Evolutionary conservation across 176 grass and related monocot genomes (phyloP).

Genomic region (Rhynchospora pubera): DNA sequence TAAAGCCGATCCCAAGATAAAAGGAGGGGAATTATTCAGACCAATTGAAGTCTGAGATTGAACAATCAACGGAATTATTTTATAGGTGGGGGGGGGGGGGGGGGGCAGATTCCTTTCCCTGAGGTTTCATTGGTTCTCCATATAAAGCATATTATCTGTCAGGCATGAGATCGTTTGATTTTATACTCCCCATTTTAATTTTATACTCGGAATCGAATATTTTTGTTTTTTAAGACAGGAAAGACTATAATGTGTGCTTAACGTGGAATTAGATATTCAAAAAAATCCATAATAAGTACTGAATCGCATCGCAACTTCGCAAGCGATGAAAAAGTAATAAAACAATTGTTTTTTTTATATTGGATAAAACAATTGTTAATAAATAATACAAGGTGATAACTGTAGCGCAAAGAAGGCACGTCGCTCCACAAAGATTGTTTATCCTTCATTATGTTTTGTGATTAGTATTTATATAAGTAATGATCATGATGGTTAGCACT

Average conservation of each 20-base stretch:
- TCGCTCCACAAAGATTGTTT: background rate
- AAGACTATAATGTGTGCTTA: background rate
- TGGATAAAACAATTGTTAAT: background rate
- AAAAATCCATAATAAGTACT: background rate
- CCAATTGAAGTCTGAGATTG: background rate
- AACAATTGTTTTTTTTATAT: too few relatives aligned
- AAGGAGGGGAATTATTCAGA: background rate
- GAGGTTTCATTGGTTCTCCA: background rate
- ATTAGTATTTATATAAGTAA: background rate
- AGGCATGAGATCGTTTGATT: slow-evolving; percentile 3
- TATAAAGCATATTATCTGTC: slow-evolving; percentile 9
- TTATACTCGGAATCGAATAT: background rate
- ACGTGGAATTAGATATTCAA: background rate
- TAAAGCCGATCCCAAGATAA: too few relatives aligned
- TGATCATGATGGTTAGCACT: background rate
- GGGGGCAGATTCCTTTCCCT: slow-evolving; percentile 14
- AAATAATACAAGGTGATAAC: background rate
- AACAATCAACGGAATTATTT: background rate
- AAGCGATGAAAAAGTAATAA: background rate
- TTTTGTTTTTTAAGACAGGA: background rate
- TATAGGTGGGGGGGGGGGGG: too few relatives aligned
- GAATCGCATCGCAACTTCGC: background rate
- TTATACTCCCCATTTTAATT: background rate
- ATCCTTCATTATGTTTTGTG: background rate
- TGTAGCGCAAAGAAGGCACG: background rate